phyloP scores from a whole-genome alignment of 768 basidiomycete genomes.

The Lentinula sp. region DNA sequence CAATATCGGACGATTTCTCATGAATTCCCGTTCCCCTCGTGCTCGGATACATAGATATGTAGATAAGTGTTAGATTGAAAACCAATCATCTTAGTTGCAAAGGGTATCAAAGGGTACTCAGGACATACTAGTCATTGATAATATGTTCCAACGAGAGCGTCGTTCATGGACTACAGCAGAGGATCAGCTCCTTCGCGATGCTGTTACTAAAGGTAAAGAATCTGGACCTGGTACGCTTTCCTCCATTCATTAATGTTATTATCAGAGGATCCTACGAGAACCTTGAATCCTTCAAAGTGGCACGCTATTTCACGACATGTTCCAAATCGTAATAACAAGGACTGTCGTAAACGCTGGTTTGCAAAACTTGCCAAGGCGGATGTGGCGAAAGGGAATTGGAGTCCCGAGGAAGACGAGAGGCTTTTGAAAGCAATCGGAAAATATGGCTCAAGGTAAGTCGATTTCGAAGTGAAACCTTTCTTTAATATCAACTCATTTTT shows the following conservation, averaged over 20 bases:
- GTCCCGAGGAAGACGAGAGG: conserved; percentile 53
- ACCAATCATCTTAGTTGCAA: neutral
- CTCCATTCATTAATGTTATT: conserved; percentile 7
- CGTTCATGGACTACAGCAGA: conserved; percentile 12
- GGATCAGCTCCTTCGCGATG: conserved; percentile 12
- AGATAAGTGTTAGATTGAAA: neutral
- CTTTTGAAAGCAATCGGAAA: conserved; percentile 49
- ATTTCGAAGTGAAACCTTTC: neutral
- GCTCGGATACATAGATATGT: neutral
- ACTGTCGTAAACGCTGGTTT: conserved; percentile 18
- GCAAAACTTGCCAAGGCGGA: conserved; percentile 47
- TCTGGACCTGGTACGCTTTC: neutral
- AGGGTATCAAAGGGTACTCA: neutral
- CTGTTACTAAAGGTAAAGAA: conserved; percentile 8
- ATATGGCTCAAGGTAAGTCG: conserved; percentile 45
- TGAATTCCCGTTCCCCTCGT: neutral
- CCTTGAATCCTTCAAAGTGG: conserved; percentile 10
- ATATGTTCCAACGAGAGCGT: conserved; percentile 10
- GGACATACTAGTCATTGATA: neutral
- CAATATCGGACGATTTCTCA: neutral
- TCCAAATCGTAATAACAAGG: conserved; percentile 22
- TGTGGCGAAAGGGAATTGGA: conserved; percentile 57
- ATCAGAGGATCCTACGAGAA: conserved; percentile 10
- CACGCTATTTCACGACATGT: conserved; percentile 14
- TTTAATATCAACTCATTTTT: neutral